These are phyloP conservation scores for Lasiodiplodia gonubiensis DNA, from an alignment of 2,329 filamentous ascomycete genomes.

Conservation along the genomic window DNA sequence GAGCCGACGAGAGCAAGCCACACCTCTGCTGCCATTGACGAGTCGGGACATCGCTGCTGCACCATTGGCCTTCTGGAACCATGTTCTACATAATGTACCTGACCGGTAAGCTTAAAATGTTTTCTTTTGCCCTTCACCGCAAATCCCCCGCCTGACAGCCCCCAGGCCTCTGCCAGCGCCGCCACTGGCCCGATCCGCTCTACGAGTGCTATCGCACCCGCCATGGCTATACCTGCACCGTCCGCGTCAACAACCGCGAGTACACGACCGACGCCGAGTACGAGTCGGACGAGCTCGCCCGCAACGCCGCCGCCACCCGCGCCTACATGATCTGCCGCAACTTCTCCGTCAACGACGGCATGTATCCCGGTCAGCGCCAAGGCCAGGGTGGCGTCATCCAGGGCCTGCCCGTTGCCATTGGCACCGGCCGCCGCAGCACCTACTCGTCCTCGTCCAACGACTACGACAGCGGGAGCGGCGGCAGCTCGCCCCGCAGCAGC, in stretches of 20 bases:
- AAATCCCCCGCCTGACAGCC: conserved; percentile 26
- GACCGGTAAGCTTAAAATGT: conserved; percentile 44
- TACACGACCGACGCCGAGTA: conserved; percentile 91
- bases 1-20: conserved; percentile 15
- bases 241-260: conserved; percentile 94
- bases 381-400: conserved; percentile 62
- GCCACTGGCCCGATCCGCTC: conserved; percentile 88
- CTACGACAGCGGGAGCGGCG: conserved; percentile 60
- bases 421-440: conserved; percentile 61
- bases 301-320: conserved; percentile 92
- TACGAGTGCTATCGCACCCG: conserved; percentile 81
- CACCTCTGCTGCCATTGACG: conserved; percentile 18
- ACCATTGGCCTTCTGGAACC: conserved; percentile 30
- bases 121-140: conserved; percentile 29
- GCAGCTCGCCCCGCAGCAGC: conserved; percentile 59
- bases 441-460: conserved; percentile 50
- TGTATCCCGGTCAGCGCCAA: conserved; percentile 67
- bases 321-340: conserved; percentile 98
- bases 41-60: conserved; percentile 19
- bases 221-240: conserved; percentile 84
- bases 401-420: conserved; percentile 68
- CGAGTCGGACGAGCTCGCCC: conserved; percentile 79
- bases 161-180: conserved; percentile 88
- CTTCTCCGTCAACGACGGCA: conserved; percentile 95
- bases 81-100: conserved; percentile 55